Conservation (phyloP, 305 asterid genomes). For the Fraxinus platypoda region DNA sequence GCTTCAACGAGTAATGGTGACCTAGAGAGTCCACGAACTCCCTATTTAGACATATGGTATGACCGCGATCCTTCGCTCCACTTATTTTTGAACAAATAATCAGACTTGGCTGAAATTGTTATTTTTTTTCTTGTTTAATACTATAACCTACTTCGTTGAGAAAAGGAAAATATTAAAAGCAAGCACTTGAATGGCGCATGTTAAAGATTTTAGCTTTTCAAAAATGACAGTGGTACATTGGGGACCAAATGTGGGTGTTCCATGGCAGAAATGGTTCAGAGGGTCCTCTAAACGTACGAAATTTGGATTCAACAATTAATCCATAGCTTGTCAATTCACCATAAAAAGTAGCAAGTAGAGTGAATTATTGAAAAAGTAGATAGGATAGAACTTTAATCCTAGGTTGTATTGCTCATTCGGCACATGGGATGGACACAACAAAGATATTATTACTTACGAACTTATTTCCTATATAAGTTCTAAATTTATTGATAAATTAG, state of each 20-base stretch:
- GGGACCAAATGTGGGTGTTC: constrained; percentile 2
- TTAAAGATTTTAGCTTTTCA: constrained; percentile 20
- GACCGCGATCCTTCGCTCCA: neutral
- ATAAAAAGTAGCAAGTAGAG: neutral
- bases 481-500: neutral
- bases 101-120: neutral
- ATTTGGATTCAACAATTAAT: neutral
- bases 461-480: neutral
- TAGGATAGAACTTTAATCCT: neutral
- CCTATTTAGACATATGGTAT: neutral
- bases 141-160: neutral
- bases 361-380: neutral
- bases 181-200: constrained; percentile 12
- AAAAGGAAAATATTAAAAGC: constrained; percentile 22
- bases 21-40: neutral
- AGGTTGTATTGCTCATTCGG: neutral
- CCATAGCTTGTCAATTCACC: neutral
- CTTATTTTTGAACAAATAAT: neutral
- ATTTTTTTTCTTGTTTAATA: neutral
- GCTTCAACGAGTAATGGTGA: neutral
- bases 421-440: neutral
- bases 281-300: neutral
- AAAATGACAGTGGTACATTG: neutral
- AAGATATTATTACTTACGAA: neutral
- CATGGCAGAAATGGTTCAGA: neutral